Evolutionary conservation across 768 basidiomycete genomes (phyloP).

Genomic region (Favolaschia claudopus): DNA sequence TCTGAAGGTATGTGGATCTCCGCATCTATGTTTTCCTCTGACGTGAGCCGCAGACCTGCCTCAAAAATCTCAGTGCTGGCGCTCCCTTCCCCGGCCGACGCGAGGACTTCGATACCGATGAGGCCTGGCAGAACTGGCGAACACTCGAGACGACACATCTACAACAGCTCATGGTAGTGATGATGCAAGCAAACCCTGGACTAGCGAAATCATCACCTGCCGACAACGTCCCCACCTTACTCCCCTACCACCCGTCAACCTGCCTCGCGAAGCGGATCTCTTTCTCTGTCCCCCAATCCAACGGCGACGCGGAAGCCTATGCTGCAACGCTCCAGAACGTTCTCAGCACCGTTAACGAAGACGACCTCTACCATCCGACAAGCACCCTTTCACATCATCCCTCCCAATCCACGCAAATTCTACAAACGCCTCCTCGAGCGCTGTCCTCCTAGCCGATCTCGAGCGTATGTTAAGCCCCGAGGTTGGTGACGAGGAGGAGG

Average conservation of each 20-base stretch:
- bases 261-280: slow-evolving; percentile 62
- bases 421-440: slow-evolving; percentile 86
- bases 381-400: slow-evolving; percentile 89
- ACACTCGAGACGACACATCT: slow-evolving; percentile 84
- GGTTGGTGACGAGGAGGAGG: slow-evolving; percentile 95
- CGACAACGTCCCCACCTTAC: slow-evolving; percentile 59
- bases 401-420: slow-evolving; percentile 83
- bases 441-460: slow-evolving; percentile 84
- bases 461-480: slow-evolving; percentile 90
- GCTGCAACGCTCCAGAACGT: slow-evolving; percentile 44
- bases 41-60: slow-evolving; percentile 66
- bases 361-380: slow-evolving; percentile 76
- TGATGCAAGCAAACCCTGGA: slow-evolving; percentile 87
- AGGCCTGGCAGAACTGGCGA: slow-evolving; percentile 86
- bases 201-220: slow-evolving; percentile 80
- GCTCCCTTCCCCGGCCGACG: slow-evolving; percentile 83
- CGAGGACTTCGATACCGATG: slow-evolving; percentile 86
- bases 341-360: slow-evolving; percentile 55
- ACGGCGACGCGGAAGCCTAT: slow-evolving; percentile 44
- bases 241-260: slow-evolving; percentile 55
- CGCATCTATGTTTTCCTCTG: slow-evolving; percentile 8
- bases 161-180: slow-evolving; percentile 86
- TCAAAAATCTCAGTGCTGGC: slow-evolving; percentile 91
- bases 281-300: slow-evolving; percentile 72
- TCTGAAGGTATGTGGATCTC: slow-evolving; percentile 67